A percentile compares a stretch with the other conserved stretches of the same genome.
phyloP scores from a whole-genome alignment of 2,329 filamentous ascomycete species.

The Trichoderma atroviride region DNA sequence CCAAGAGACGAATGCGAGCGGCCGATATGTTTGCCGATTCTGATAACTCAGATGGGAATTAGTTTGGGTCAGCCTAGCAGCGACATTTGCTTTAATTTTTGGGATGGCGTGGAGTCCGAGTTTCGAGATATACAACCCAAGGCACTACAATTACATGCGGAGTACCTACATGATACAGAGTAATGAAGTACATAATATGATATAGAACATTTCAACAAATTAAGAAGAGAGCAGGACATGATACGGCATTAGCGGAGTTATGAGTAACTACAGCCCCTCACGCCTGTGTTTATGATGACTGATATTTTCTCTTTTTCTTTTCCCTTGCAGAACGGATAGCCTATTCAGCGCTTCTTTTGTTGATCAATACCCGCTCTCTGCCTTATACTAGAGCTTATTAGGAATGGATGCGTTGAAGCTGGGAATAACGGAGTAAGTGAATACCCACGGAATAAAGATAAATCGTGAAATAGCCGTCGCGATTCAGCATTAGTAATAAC shows the following conservation, averaged over 20 bases:
- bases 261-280: background rate
- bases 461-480: background rate
- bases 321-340: background rate
- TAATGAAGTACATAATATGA: background rate
- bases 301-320: background rate
- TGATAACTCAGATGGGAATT: slow-evolving; percentile 43
- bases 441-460: background rate
- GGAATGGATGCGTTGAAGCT: background rate
- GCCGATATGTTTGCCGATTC: slow-evolving; percentile 88
- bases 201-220: background rate
- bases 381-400: background rate
- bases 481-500: background rate
- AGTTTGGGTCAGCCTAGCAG: background rate
- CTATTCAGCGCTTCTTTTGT: background rate
- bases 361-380: background rate
- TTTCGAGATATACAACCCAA: background rate
- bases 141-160: too few relatives aligned
- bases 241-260: background rate
- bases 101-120: background rate
- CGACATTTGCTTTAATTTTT: background rate
- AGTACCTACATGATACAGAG: background rate
- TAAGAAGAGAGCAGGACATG: background rate
- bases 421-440: background rate
- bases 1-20: slow-evolving; percentile 69
- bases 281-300: background rate